Percentiles rank a stretch among this genome's conserved stretches.
Conservation (phyloP, 202 grass and related monocot species). For the Carex sylvatica region DNA sequence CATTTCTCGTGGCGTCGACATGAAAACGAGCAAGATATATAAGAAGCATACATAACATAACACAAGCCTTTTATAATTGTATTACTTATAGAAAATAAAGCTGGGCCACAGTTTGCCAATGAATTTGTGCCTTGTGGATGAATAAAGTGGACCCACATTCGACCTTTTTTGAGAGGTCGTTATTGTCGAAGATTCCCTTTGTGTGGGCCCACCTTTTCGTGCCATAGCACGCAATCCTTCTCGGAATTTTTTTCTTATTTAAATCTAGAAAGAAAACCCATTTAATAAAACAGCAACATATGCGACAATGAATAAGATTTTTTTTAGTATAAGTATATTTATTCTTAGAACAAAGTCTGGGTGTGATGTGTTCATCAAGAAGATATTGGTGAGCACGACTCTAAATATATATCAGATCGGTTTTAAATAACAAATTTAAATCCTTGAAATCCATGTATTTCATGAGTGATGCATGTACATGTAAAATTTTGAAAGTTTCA, state of each 20-base stretch:
- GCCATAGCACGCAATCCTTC: conserved; percentile 10
- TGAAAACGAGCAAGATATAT: background rate
- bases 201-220: background rate
- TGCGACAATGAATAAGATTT: background rate
- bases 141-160: background rate
- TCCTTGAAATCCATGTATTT: too few relatives aligned
- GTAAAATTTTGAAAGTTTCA: too few relatives aligned
- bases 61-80: background rate
- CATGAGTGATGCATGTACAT: too few relatives aligned
- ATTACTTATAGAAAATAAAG: background rate
- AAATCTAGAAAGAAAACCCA: background rate
- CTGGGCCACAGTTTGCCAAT: background rate
- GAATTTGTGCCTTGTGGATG: conserved; percentile 2
- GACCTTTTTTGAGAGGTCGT: background rate
- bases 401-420: too few relatives aligned
- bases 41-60: background rate
- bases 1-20: conserved; percentile 6
- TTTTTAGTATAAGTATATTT: too few relatives aligned
- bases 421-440: too few relatives aligned
- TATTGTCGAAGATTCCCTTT: background rate
- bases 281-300: background rate
- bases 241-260: background rate
- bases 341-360: too few relatives aligned
- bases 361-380: too few relatives aligned
- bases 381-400: too few relatives aligned